Evolutionary conservation across 768 basidiomycete genomes (phyloP), one percentile per base, ranked within the genome.

Genomic region (Neoboletus brunneissimus): DNA sequence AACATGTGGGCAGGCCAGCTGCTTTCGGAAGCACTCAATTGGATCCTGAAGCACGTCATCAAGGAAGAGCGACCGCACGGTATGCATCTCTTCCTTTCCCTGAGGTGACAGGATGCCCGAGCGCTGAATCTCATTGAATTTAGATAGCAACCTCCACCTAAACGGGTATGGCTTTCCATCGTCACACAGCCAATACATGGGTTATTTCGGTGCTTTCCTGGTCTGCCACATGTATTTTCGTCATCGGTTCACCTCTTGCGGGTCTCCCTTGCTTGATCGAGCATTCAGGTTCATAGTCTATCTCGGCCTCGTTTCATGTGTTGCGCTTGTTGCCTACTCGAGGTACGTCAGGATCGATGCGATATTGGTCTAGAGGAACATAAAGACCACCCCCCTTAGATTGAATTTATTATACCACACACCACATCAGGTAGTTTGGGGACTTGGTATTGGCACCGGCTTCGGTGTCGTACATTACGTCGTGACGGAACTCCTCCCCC

Each of bases 171-270:
- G 90, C 8, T 93, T 93, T 63, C 91, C 91, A 0, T 92, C 91
- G 0, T 91, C 89, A 15, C 91, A 94, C 66, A 90, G 89, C 70
- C 91, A 94, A 71, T 91, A 87, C 68, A 92, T 94, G 91, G 91
- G 84, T 16, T 94, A 89, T 72, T 93, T 94, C 60, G 78, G 86
- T 6, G 77, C 89, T 0, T 94, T 93, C 70, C 69, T 93, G 43
- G 66, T 85, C 42, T 83, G 87, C 65, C 91, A 94, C 72, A 66
- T 93, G 48, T 81, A 80, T 59, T 85, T 84, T 59, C 82, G 83
- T 35, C 89, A 92, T 63, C 78, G 79, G 4, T 90, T 89, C 60
- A 54, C 76, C 2, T 71, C 82, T 3, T 83, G 81, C 2, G 87
- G 87, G 8, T 77, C 53, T 27, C 50, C 55, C 11, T 18, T 80